A percentile compares a stretch with the other conserved stretches of the same genome.
These are phyloP conservation scores for Termitomyces sp. DNA, from an alignment of 768 basidiomycete species.

Conservation along the genomic window DNA sequence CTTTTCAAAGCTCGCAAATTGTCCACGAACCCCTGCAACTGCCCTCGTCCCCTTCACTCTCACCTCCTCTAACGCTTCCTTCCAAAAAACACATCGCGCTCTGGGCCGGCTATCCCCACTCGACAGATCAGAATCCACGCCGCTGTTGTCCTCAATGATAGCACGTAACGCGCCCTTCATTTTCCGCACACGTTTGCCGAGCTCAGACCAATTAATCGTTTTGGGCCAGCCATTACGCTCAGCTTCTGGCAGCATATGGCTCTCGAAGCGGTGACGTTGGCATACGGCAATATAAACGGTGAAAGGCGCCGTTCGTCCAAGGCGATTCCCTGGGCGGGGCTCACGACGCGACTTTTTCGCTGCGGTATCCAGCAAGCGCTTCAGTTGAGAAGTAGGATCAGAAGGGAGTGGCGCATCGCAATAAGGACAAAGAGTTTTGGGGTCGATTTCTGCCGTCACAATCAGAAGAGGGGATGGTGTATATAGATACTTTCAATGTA, in stretches of 20 bases:
- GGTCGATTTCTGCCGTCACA: constrained; percentile 44
- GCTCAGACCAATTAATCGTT: constrained; percentile 53
- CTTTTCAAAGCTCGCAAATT: constrained; percentile 76
- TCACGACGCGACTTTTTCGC: constrained; percentile 50
- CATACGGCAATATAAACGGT: constrained; percentile 62
- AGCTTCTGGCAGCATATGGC: constrained; percentile 65
- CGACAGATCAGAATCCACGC: constrained; percentile 1
- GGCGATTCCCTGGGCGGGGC: constrained; percentile 61
- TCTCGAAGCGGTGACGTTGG: constrained; percentile 76
- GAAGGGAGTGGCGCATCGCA: constrained; percentile 69
- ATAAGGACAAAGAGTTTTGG: constrained; percentile 70
- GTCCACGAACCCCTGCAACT: constrained; percentile 62
- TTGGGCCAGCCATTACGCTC: constrained; percentile 72
- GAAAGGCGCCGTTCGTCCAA: constrained; percentile 54
- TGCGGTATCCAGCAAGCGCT: constrained; percentile 45
- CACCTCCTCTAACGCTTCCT: constrained; percentile 55
- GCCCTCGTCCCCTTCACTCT: constrained; percentile 60
- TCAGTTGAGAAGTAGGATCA: constrained; percentile 53
- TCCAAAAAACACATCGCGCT: constrained; percentile 57
- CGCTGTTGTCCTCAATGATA: constrained; percentile 43
- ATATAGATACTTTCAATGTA: constrained; percentile 23
- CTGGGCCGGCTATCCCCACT: constrained; percentile 27
- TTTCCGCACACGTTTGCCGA: constrained; percentile 46
- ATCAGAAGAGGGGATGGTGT: background rate
- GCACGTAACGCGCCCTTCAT: constrained; percentile 42